Conservation (phyloP, 1,139 yeast species). For the Geotrichum klebahnii region DNA sequence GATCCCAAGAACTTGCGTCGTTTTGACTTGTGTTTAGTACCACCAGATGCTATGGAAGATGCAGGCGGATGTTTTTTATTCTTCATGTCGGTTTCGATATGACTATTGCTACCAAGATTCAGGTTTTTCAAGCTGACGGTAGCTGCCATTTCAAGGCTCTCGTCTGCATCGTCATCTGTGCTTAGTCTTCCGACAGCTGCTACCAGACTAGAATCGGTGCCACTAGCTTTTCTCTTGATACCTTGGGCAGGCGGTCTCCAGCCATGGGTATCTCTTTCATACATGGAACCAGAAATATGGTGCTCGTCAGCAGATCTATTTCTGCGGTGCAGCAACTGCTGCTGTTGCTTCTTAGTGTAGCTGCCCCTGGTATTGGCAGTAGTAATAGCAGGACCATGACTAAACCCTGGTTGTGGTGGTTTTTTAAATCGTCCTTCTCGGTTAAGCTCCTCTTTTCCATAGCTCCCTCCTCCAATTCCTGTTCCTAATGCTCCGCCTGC, state of each 20-base stretch:
- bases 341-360: neutral
- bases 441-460: no score
- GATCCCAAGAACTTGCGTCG: conserved; percentile 1
- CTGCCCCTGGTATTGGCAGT: no score
- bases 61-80: neutral
- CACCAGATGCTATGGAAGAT: no score
- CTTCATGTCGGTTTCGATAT: neutral
- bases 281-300: no score
- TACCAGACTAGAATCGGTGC: neutral
- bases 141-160: conserved; percentile 1
- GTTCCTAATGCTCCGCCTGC: no score
- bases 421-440: no score
- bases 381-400: no score
- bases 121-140: conserved; percentile 2
- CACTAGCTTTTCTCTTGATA: conserved; percentile 3
- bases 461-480: no score
- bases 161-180: neutral
- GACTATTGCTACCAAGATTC: neutral
- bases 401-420: no score
- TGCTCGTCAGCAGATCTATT: no score
- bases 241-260: conserved; percentile 5
- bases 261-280: no score
- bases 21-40: neutral
- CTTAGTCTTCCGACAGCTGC: no score
- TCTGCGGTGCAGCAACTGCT: neutral